These are phyloP conservation scores for Petunia hybrid DNA, from an alignment of 305 asterid genomes.

Conservation along the genomic window DNA sequence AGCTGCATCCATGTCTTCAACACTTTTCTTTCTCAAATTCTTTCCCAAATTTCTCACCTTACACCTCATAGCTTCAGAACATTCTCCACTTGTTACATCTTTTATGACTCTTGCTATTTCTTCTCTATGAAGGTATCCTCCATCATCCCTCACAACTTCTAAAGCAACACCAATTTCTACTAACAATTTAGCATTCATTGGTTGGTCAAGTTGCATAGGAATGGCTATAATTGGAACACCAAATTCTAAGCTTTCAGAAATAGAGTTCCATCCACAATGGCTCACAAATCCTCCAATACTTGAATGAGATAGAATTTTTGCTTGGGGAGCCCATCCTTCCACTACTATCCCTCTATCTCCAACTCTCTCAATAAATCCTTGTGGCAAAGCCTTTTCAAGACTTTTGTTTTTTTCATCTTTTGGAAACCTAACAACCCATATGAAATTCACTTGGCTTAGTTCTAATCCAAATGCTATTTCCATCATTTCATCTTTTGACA, in stretches of 20 bases:
- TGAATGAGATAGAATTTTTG: background rate
- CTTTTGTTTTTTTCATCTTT: background rate
- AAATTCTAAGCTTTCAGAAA: background rate
- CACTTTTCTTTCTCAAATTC: slow-evolving; percentile 4
- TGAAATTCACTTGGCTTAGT: slow-evolving; percentile 12
- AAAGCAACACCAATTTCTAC: slow-evolving; percentile 18
- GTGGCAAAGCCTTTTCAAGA: slow-evolving; percentile 14
- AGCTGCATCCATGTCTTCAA: background rate
- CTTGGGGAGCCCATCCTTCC: slow-evolving; percentile 29
- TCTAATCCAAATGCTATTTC: slow-evolving; percentile 16
- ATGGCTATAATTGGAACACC: slow-evolving; percentile 19
- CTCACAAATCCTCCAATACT: slow-evolving; percentile 18
- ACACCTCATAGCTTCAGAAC: background rate
- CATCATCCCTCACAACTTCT: slow-evolving; percentile 18
- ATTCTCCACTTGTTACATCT: slow-evolving; percentile 18
- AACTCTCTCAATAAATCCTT: slow-evolving; percentile 18
- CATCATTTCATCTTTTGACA: slow-evolving; percentile 11
- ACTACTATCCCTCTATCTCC: slow-evolving; percentile 12
- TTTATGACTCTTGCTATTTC: slow-evolving; percentile 13
- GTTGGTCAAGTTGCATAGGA: slow-evolving; percentile 29
- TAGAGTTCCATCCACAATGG: slow-evolving; percentile 25
- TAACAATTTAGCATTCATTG: slow-evolving; percentile 17
- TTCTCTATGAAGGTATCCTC: background rate
- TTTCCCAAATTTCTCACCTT: background rate
- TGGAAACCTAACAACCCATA: slow-evolving; percentile 30